Evolutionary conservation across 1,139 yeast genomes (phyloP).

Genomic region (Kluyveromyces sp.): DNA sequence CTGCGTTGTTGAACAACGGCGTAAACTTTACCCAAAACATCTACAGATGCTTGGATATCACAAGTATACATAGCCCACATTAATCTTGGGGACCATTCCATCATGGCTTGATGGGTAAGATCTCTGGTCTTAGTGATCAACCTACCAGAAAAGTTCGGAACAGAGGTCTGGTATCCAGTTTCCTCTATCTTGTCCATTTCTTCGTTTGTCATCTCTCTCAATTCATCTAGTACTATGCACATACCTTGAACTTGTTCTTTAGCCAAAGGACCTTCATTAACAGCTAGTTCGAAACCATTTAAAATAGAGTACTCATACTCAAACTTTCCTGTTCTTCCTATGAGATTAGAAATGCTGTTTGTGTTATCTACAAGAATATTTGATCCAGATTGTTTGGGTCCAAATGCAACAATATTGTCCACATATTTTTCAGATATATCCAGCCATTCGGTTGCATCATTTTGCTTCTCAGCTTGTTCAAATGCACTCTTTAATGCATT

Average conservation of each 20-base stretch:
- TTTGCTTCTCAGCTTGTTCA: conserved; percentile 17
- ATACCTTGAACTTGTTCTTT: conserved; percentile 85
- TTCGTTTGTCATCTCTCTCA: conserved; percentile 32
- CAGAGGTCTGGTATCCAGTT: conserved; percentile 21
- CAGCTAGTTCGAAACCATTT: conserved; percentile 81
- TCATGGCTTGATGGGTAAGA: conserved; percentile 57
- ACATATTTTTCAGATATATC: conserved; percentile 25
- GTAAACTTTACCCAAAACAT: conserved; percentile 90
- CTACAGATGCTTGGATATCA: conserved; percentile 92
- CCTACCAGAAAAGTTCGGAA: conserved; percentile 51
- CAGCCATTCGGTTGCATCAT: conserved; percentile 18
- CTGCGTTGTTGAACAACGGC: conserved; percentile 87
- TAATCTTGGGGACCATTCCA: conserved; percentile 80
- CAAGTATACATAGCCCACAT: conserved; percentile 90
- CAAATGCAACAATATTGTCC: conserved; percentile 56
- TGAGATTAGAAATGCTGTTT: conserved; percentile 26
- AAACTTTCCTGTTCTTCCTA: conserved; percentile 27
- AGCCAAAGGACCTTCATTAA: conserved; percentile 79
- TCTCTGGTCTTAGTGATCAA: conserved; percentile 69
- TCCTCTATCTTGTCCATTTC: conserved; percentile 30
- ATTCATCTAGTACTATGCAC: conserved; percentile 42
- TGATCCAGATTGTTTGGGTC: conserved; percentile 71
- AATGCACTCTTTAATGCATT: conserved; percentile 32
- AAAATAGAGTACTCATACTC: conserved; percentile 59
- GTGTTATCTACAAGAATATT: conserved; percentile 57